A percentile compares a stretch with the other conserved stretches of the same genome.
These are phyloP conservation scores for Colletotrichum melonis DNA, from an alignment of 2,329 filamentous ascomycete genomes.

Conservation along the genomic window DNA sequence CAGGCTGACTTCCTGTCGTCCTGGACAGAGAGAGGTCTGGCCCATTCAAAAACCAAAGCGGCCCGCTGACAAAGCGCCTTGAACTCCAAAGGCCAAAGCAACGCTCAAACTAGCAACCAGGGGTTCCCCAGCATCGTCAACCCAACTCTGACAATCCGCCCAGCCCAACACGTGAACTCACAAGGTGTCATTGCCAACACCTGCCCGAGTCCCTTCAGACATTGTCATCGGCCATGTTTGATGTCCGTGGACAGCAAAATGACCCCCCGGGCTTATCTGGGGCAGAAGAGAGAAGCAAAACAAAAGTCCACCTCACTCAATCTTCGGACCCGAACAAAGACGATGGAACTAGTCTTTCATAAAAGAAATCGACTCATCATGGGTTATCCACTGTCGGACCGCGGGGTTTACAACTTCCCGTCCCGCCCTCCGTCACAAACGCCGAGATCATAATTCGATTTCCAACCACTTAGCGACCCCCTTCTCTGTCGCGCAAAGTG, in stretches of 20 bases:
- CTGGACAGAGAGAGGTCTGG: background rate
- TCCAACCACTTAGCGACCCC: slow-evolving; percentile 11
- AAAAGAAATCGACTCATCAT: slow-evolving; percentile 13
- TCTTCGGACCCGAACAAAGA: background rate
- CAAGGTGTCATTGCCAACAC: slow-evolving; percentile 23
- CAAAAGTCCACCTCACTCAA: background rate
- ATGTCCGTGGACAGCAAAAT: background rate
- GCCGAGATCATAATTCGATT: slow-evolving; percentile 32
- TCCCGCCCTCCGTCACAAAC: slow-evolving; percentile 31
- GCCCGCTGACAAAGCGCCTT: slow-evolving; percentile 23
- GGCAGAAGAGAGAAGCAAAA: slow-evolving; percentile 6
- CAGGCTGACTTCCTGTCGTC: background rate
- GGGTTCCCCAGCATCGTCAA: slow-evolving; percentile 20
- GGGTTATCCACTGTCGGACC: slow-evolving; percentile 12
- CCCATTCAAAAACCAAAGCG: slow-evolving; percentile 2
- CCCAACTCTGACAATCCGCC: slow-evolving; percentile 24
- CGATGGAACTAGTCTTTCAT: background rate
- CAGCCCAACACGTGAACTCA: slow-evolving; percentile 26
- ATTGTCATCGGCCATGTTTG: slow-evolving; percentile 7
- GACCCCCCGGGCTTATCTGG: slow-evolving; percentile 8
- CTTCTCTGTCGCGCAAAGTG: background rate
- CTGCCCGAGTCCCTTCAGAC: slow-evolving; percentile 20
- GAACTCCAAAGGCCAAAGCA: background rate
- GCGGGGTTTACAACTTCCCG: slow-evolving; percentile 32
- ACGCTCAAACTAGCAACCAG: background rate